Evolutionary conservation across 305 asterid genomes (phyloP), one percentile per base, ranked within the genome.

Genomic region (Solanum chacoense): DNA sequence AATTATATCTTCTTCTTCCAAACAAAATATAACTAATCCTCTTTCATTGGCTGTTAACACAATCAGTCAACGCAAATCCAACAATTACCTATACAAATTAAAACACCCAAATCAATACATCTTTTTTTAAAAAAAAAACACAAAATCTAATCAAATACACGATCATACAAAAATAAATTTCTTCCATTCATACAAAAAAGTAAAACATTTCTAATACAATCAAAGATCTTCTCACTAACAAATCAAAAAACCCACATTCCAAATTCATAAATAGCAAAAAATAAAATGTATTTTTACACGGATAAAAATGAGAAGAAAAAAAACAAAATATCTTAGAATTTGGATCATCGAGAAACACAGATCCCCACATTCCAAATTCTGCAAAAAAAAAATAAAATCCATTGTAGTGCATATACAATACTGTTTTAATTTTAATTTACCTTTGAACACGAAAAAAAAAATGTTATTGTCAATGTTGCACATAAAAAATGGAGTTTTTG

Each of bases 41-140:
- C 90, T 88, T 59, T 91, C 94, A 90, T 90, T 84, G 78, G 73
- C 83, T 40, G 63, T 86, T 74, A 86, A 91, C 88, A 35, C 86
- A 91, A 89, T 87, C 91, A 91, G 90, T 93, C 93, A 79, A 89
- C 88, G 89, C 14, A 88, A 89, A 88, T 87, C 89, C 90, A 88
- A 63, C 34, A 26, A 88, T 88, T 24, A 88, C 93, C 91, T 91
- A 87, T 85, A 87, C 69, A 65, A 34, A 88, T 74, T 83, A 84
- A 88, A 69, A 83, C 63, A 72, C 37, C 81, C 80, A 34, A n/a
- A 45, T 86, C 77, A 77, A 34, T 34, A 40, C 65, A 78, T 45
- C 76, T 79, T 28, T 28, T 34, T 34, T 7, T 6, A 1, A 13
- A 35, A 11, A 83, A 76, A 18, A 18, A 2, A 55, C 73, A 85